Evolutionary conservation across 1,284 basidiomycete genomes (phyloP), one percentile per base, ranked within the genome.

Genomic region (Lentinula novae-zelandiae): DNA sequence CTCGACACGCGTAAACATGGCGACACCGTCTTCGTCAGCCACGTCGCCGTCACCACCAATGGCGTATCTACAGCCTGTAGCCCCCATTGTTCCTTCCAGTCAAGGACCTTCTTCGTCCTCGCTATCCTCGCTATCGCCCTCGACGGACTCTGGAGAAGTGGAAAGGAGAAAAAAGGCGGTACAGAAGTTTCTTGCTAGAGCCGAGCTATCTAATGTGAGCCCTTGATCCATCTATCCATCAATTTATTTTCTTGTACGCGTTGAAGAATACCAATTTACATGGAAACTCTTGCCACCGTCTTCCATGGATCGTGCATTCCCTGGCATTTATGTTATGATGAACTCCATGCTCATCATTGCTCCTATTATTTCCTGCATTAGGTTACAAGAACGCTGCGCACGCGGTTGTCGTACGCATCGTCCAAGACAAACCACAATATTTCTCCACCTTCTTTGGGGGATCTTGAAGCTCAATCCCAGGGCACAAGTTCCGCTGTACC

Each of bases 341-440:
- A 34, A 38, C 36, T 38, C 49, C 9, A 20, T 58, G 56, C 38
- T 51, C 53, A 49, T 58, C 49, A 27, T 58, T 20, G 34, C 56
- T 59, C 15, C 22, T 22, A 22, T 22, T 22, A 53, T 55, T 22
- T 34, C 17, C 33, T 36, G 39, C n/a, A 33, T 15, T 55, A 92
- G 90, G 83, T 92, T 48, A 89, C 90, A 68, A 87, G 88, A 70
- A 85, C 82, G 60, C 80, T 92, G 58, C 85, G 90, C 65, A 81
- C 89, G 66, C 85, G 89, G 64, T 82, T 92, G 54, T 82, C 88
- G 0, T 90, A 91, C 72, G 90, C 90, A 38, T 86, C 86, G 2
- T 92, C 86, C 81, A 92, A 92, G 76, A 89, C 90, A 6, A 81
- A 80, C 33, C 82, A 89, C 70, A 89, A 90, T 69, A 74, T 90